A percentile compares a stretch with the other conserved stretches of the same genome.
These are phyloP conservation scores for Hortaea sp. DNA, from an alignment of 2,329 filamentous ascomycete genomes.

Conservation along the genomic window DNA sequence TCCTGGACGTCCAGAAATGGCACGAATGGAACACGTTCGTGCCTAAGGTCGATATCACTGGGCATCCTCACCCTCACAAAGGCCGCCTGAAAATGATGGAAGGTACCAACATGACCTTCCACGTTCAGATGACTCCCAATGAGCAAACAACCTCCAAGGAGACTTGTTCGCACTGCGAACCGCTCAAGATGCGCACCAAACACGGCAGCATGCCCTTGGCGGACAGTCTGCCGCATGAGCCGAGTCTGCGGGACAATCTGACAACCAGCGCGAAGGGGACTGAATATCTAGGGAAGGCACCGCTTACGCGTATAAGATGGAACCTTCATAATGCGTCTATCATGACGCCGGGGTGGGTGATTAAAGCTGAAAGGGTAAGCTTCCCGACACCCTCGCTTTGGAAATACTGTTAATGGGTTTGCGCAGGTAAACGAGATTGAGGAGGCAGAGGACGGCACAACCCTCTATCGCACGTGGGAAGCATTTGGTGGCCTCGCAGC, in stretches of 20 bases:
- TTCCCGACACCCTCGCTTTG: no score
- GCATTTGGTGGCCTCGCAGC: constrained; percentile 33
- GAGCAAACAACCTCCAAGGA: constrained; percentile 18
- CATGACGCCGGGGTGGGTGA: constrained; percentile 22
- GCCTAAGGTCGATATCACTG: constrained; percentile 34
- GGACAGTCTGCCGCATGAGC: no score
- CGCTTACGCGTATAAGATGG: constrained; percentile 23
- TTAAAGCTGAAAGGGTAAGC: constrained; percentile 30
- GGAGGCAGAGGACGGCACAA: constrained; percentile 26
- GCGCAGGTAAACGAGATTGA: constrained; percentile 33
- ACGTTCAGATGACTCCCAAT: constrained; percentile 30
- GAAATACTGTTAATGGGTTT: constrained; percentile 4
- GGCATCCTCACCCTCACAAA: constrained; percentile 25
- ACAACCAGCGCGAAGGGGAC: no score
- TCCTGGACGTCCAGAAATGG: constrained; percentile 37
- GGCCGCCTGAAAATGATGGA: constrained; percentile 20
- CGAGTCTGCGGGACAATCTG: no score
- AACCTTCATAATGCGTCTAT: constrained; percentile 21
- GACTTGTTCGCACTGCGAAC: constrained; percentile 27
- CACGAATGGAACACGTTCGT: constrained; percentile 39
- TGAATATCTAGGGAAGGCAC: background rate
- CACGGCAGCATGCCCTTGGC: constrained; percentile 2
- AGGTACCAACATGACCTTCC: constrained; percentile 36
- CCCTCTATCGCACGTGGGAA: constrained; percentile 36
- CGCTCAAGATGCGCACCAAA: constrained; percentile 17